Percentiles rank a stretch among this genome's conserved stretches.
Conservation (phyloP, 2,329 filamentous ascomycete species). For the Claviceps capensis region DNA sequence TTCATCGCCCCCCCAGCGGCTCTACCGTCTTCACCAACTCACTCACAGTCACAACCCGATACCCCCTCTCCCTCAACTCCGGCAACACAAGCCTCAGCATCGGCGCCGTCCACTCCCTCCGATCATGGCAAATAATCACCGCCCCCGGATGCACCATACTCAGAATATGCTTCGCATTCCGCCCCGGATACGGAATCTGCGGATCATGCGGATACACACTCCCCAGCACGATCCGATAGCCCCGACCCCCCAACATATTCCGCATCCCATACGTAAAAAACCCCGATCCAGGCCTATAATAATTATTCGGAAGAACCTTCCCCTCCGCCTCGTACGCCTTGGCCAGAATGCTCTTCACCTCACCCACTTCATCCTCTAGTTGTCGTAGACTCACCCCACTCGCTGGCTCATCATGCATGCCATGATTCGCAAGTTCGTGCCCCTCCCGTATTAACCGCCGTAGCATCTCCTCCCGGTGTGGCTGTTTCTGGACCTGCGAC, state of each 20-base stretch:
- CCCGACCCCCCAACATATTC: slow-evolving; percentile 40
- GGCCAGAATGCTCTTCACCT: slow-evolving; percentile 49
- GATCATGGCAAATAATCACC: slow-evolving; percentile 77
- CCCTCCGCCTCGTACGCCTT: slow-evolving; percentile 38
- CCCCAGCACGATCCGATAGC: slow-evolving; percentile 64
- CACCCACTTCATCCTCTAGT: slow-evolving; percentile 47
- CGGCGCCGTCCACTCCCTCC: slow-evolving; percentile 66
- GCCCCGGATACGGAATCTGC: slow-evolving; percentile 54
- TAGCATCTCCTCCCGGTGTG: slow-evolving; percentile 36
- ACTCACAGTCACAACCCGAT: slow-evolving; percentile 56
- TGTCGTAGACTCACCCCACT: slow-evolving; percentile 42
- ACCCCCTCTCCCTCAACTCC: slow-evolving; percentile 55
- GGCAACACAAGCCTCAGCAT: slow-evolving; percentile 65
- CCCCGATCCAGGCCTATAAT: slow-evolving; percentile 74
- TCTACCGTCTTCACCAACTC: slow-evolving; percentile 39
- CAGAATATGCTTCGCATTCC: slow-evolving; percentile 69
- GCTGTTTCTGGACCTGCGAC: slow-evolving; percentile 43
- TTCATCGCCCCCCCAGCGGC: slow-evolving; percentile 13
- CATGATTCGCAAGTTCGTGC: slow-evolving; percentile 74
- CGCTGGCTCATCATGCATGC: slow-evolving; percentile 74
- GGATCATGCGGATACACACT: slow-evolving; percentile 84
- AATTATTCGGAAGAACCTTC: slow-evolving; percentile 38
- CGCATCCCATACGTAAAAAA: slow-evolving; percentile 67
- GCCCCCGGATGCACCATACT: slow-evolving; percentile 66
- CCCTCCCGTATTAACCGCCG: slow-evolving; percentile 44